phyloP scores from a whole-genome alignment of 106 monocot species.

The Hemerocallis citrina region DNA sequence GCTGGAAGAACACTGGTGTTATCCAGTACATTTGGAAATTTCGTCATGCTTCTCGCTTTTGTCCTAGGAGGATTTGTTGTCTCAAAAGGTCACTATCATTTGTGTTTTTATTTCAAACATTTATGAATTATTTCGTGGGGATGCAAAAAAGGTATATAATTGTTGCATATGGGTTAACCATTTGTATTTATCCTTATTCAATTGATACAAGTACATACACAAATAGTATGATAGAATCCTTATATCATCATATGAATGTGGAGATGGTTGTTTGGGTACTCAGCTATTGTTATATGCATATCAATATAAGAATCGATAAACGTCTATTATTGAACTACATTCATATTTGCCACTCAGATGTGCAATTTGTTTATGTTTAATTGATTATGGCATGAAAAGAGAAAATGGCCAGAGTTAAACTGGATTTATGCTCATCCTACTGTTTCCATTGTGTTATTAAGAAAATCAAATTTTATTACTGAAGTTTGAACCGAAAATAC shows the following conservation, averaged over 20 bases:
- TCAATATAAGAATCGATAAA: too few species aligned
- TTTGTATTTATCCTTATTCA: too few species aligned
- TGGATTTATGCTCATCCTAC: background rate
- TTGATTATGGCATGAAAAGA: background rate
- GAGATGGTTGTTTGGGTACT: too few species aligned
- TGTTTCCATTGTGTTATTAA: background rate
- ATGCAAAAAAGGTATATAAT: too few species aligned
- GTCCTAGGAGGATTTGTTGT: constrained; percentile 82
- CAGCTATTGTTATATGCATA: too few species aligned
- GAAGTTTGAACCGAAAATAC: background rate
- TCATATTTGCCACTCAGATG: too few species aligned
- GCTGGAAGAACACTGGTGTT: constrained; percentile 56
- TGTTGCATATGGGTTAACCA: too few species aligned
- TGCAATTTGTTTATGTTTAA: background rate
- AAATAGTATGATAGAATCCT: too few species aligned
- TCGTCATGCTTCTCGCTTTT: constrained; percentile 45
- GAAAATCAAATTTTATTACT: background rate
- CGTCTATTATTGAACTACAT: too few species aligned
- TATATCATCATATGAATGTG: too few species aligned
- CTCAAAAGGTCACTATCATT: constrained; percentile 38
- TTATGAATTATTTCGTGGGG: too few species aligned
- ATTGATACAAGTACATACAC: background rate
- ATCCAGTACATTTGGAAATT: constrained; percentile 54
- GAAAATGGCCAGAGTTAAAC: background rate
- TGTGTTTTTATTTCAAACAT: background rate